Evolutionary conservation across 192 early-diverging fungal species (phyloP).

Genomic region (Backusella australiensis): DNA sequence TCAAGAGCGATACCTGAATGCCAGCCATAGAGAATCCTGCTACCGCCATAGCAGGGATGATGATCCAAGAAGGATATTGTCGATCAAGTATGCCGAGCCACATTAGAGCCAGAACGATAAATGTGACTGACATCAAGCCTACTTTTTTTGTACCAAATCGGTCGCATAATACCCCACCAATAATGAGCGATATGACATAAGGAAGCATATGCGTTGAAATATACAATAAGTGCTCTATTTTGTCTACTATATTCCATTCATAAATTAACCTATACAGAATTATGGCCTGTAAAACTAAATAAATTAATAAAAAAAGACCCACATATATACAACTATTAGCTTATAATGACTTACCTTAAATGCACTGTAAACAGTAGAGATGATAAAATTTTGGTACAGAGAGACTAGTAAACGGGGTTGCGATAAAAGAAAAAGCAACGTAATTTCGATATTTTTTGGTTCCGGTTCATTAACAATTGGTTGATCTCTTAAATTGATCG

Average conservation of each 20-base stretch:
- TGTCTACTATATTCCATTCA: not conserved
- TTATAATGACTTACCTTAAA: not conserved
- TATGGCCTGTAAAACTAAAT: not conserved
- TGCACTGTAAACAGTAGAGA: not conserved
- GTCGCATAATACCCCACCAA: not conserved
- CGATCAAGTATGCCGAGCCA: not conserved
- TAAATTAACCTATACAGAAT: not conserved
- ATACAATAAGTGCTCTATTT: not conserved
- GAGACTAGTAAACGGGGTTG: not conserved
- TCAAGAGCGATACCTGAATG: not conserved
- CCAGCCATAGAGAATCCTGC: not conserved
- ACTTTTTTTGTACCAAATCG: slow-evolving; percentile 7
- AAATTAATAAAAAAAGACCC: not conserved
- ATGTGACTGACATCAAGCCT: not conserved
- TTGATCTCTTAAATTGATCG: slow-evolving; percentile 5
- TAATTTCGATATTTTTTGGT: not conserved
- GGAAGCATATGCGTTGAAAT: not conserved
- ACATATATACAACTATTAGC: not conserved
- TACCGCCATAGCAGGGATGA: not conserved
- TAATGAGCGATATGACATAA: not conserved
- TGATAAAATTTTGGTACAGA: not conserved
- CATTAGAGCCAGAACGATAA: not conserved
- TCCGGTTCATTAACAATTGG: not conserved
- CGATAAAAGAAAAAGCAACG: not conserved
- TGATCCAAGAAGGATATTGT: not conserved